A percentile compares a stretch with the other conserved stretches of the same genome.
These are phyloP conservation scores for Breynia disticha DNA, from an alignment of 441 rosid genomes.

Conservation along the genomic window DNA sequence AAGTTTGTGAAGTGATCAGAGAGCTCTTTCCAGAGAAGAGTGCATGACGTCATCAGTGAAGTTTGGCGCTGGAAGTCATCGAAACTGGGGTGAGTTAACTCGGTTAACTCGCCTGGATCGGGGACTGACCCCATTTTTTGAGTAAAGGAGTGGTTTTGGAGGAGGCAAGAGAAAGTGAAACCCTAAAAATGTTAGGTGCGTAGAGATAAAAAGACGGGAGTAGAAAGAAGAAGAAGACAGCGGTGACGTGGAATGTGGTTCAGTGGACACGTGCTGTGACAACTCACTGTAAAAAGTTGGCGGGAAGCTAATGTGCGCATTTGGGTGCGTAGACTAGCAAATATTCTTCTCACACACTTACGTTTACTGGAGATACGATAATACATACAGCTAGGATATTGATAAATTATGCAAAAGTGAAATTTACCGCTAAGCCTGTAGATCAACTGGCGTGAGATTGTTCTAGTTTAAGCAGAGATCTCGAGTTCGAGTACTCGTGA, in stretches of 20 bases:
- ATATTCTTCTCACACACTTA: too few species aligned
- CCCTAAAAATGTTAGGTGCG: conserved; percentile 17
- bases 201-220: conserved; percentile 14
- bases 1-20: conserved; percentile 89
- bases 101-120: conserved; percentile 88
- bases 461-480: too few species aligned
- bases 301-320: conserved; percentile 33
- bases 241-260: conserved; percentile 38
- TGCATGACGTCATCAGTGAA: conserved; percentile 95
- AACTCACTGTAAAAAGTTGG: conserved; percentile 4
- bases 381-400: too few species aligned
- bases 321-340: conserved; percentile 30
- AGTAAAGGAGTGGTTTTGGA: too few species aligned
- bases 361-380: too few species aligned
- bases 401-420: too few species aligned
- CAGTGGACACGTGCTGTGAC: conserved; percentile 35
- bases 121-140: conserved; percentile 80
- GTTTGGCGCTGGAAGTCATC: conserved; percentile 92
- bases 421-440: too few species aligned
- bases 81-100: conserved; percentile 70
- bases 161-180: conserved; percentile 2
- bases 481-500: too few species aligned
- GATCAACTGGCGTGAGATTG: too few species aligned
- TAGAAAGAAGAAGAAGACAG: conserved; percentile 16
- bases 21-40: conserved; percentile 94